These are phyloP conservation scores for Tetrapisispora taiwanensis DNA, from an alignment of 805 yeast genomes.

Conservation along the genomic window DNA sequence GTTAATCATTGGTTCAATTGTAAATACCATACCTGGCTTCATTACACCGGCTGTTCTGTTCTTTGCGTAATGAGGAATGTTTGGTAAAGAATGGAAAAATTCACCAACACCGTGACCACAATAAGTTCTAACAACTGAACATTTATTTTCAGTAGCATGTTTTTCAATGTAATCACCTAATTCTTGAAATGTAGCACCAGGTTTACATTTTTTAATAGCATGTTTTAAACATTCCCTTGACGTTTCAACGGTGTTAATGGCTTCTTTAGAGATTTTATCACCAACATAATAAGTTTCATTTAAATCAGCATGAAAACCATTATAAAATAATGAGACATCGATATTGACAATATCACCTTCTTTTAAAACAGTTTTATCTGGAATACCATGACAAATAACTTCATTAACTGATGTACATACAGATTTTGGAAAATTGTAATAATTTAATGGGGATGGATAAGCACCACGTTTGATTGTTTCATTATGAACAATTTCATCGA, in stretches of 20 bases:
- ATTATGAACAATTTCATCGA: constrained; percentile 76
- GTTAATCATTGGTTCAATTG: constrained; percentile 95
- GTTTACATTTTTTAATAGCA: constrained; percentile 80
- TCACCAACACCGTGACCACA: constrained; percentile 90
- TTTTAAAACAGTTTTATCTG: constrained; percentile 74
- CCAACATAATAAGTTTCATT: constrained; percentile 97
- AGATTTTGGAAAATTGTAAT: constrained; percentile 86
- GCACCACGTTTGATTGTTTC: constrained; percentile 83
- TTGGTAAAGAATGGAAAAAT: constrained; percentile 86
- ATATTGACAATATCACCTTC: constrained; percentile 94
- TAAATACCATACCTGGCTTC: constrained; percentile 92
- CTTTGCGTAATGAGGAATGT: constrained; percentile 86
- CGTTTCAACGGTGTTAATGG: constrained; percentile 84
- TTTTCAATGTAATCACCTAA: constrained; percentile 82
- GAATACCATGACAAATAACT: constrained; percentile 94
- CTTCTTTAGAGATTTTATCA: constrained; percentile 68
- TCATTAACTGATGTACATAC: constrained; percentile 92
- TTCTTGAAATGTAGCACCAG: constrained; percentile 80
- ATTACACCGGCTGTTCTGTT: constrained; percentile 90
- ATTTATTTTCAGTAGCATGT: constrained; percentile 66
- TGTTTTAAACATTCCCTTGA: constrained; percentile 77
- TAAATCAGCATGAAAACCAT: constrained; percentile 88
- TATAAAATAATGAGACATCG: constrained; percentile 75
- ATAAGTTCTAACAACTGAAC: constrained; percentile 82
- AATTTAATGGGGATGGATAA: constrained; percentile 92